phyloP scores from a whole-genome alignment of 1,284 basidiomycete species.

The Gastroboletus turbinatus region DNA sequence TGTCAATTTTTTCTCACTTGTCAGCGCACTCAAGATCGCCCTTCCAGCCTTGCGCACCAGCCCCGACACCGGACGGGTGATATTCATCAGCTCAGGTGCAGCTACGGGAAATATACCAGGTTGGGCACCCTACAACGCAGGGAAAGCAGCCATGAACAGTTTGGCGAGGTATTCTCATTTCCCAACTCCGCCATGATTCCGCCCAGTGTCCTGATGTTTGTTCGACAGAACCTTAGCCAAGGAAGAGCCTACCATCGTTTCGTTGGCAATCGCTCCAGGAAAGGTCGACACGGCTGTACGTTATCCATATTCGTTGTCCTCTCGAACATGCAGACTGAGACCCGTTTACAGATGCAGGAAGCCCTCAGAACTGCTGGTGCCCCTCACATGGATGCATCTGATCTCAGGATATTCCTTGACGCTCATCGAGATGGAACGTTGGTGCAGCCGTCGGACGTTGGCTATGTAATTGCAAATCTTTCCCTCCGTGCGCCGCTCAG shows the following conservation, averaged over 20 bases:
- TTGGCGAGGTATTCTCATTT: constrained; percentile 55
- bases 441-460: constrained; percentile 68
- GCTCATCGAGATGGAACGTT: constrained; percentile 64
- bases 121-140: constrained; percentile 80
- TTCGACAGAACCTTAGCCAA: constrained; percentile 69
- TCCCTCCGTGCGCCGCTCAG: constrained; percentile 54
- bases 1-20: constrained; percentile 81
- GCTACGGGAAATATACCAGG: constrained; percentile 65
- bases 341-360: constrained; percentile 63
- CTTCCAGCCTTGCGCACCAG: constrained; percentile 69
- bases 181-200: constrained; percentile 4
- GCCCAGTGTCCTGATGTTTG: constrained; percentile 5
- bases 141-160: constrained; percentile 85
- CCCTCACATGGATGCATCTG: constrained; percentile 49
- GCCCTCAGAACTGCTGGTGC: constrained; percentile 48
- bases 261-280: constrained; percentile 80
- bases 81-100: constrained; percentile 83
- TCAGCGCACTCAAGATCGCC: constrained; percentile 62
- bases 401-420: constrained; percentile 59
- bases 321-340: not conserved
- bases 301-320: not conserved
- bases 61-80: constrained; percentile 58
- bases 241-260: constrained; percentile 76
- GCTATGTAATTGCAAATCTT: constrained; percentile 73
- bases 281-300: constrained; percentile 75